These are phyloP conservation scores for Closterium sp. DNA, from an alignment of 139 green algal genomes.

Conservation along the genomic window DNA sequence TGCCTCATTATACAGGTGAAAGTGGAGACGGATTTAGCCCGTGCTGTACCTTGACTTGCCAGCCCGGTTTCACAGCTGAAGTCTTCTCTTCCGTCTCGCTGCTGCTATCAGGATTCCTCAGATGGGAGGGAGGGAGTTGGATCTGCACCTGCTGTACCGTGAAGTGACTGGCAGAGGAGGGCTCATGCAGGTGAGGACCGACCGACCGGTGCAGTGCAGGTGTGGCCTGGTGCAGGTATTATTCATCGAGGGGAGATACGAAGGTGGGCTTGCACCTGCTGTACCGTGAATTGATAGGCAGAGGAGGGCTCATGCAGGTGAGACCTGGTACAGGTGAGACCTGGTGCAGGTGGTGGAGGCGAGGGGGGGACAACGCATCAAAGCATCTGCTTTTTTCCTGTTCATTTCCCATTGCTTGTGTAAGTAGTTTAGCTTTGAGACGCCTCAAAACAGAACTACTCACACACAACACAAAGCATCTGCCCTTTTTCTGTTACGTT, in stretches of 20 bases:
- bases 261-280: not conserved
- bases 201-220: too few relatives aligned
- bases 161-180: conserved; percentile 38
- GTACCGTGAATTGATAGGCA: not conserved
- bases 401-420: too few relatives aligned
- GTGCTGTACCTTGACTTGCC: not conserved
- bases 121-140: conserved; percentile 46
- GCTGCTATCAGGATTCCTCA: conserved; percentile 29
- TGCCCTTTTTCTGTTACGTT: too few relatives aligned
- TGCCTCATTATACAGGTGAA: too few relatives aligned
- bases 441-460: too few relatives aligned
- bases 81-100: too few relatives aligned
- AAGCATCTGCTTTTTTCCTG: too few relatives aligned
- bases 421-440: too few relatives aligned
- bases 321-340: not conserved
- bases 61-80: not conserved
- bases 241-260: not conserved
- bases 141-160: conserved; percentile 45
- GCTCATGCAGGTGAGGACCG: conserved; percentile 38
- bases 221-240: not conserved
- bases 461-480: too few relatives aligned
- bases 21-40: too few relatives aligned
- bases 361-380: too few relatives aligned
- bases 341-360: not conserved
- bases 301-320: not conserved